These are phyloP conservation scores for Rutstroemia sp. DNA, from an alignment of 2,329 filamentous ascomycete species.

Conservation along the genomic window DNA sequence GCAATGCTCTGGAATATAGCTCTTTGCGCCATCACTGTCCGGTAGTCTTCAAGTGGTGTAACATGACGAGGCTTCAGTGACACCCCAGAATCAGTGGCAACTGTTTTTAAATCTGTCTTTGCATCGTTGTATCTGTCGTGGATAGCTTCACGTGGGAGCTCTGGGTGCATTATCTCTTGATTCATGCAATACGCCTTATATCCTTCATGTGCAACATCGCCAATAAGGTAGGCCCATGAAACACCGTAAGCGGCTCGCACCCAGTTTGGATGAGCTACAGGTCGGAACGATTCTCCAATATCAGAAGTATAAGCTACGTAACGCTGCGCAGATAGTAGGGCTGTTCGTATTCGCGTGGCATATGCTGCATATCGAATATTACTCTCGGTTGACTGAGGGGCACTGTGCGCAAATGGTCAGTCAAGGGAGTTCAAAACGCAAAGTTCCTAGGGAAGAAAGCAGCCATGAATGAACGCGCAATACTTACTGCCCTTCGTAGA, in stretches of 20 bases:
- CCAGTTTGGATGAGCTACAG: constrained; percentile 77
- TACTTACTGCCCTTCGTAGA: constrained; percentile 73
- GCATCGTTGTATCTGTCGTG: constrained; percentile 28
- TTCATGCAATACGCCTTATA: constrained; percentile 93
- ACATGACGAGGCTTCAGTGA: constrained; percentile 37
- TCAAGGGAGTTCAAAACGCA: neutral
- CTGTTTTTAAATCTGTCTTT: constrained; percentile 14
- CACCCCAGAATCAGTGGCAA: constrained; percentile 11
- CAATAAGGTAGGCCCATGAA: constrained; percentile 86
- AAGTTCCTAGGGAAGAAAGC: neutral
- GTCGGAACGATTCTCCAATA: constrained; percentile 92
- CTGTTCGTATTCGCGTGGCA: constrained; percentile 74
- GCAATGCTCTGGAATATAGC: constrained; percentile 86
- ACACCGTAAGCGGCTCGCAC: constrained; percentile 81
- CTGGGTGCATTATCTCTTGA: constrained; percentile 64
- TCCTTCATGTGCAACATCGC: constrained; percentile 86
- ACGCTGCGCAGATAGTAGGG: constrained; percentile 82
- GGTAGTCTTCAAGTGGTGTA: constrained; percentile 78
- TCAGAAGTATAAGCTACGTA: constrained; percentile 97
- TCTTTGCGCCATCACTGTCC: constrained; percentile 84
- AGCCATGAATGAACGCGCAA: too few relatives aligned
- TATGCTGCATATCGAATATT: constrained; percentile 90
- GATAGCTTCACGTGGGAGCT: constrained; percentile 38
- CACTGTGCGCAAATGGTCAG: constrained; percentile 37
- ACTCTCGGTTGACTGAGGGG: constrained; percentile 73